phyloP scores from a whole-genome alignment of 2,329 filamentous ascomycete species.

The Alternaria sp. region DNA sequence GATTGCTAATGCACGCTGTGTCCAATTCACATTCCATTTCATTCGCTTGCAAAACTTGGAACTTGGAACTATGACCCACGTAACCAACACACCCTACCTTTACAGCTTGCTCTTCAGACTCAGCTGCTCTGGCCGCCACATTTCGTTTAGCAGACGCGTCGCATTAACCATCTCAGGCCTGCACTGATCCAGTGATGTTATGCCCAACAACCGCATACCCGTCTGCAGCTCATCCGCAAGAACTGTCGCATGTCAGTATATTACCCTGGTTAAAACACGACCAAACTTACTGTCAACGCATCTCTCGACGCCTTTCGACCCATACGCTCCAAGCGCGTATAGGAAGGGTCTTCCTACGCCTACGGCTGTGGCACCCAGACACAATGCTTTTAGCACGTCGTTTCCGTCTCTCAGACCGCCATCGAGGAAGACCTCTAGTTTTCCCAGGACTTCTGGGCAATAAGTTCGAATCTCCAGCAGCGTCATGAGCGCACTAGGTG shows the following conservation, averaged over 20 bases:
- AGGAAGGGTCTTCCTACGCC: constrained; percentile 48
- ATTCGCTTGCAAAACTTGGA: neutral
- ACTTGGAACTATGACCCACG: neutral
- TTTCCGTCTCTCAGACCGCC: constrained; percentile 47
- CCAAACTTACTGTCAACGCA: constrained; percentile 45
- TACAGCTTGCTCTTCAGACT: constrained; percentile 35
- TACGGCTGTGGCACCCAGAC: constrained; percentile 48
- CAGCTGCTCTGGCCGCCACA: constrained; percentile 40
- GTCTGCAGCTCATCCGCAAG: constrained; percentile 67
- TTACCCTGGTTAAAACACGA: neutral
- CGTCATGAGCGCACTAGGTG: constrained; percentile 45
- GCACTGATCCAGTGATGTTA: constrained; percentile 66
- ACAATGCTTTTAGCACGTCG: constrained; percentile 49
- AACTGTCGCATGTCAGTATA: constrained; percentile 35
- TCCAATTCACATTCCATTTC: neutral
- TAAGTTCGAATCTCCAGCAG: constrained; percentile 47
- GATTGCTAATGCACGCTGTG: neutral
- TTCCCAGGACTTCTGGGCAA: constrained; percentile 44
- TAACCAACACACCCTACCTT: neutral
- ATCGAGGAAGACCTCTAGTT: constrained; percentile 48
- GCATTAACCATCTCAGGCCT: constrained; percentile 66
- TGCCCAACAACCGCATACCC: constrained; percentile 70
- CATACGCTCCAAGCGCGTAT: constrained; percentile 49
- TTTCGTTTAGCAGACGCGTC: constrained; percentile 42
- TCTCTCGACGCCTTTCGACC: constrained; percentile 44